Evolutionary conservation across 352 stramenopile species (phyloP).

Genomic region (Globisporangium rhizosaccharum): DNA sequence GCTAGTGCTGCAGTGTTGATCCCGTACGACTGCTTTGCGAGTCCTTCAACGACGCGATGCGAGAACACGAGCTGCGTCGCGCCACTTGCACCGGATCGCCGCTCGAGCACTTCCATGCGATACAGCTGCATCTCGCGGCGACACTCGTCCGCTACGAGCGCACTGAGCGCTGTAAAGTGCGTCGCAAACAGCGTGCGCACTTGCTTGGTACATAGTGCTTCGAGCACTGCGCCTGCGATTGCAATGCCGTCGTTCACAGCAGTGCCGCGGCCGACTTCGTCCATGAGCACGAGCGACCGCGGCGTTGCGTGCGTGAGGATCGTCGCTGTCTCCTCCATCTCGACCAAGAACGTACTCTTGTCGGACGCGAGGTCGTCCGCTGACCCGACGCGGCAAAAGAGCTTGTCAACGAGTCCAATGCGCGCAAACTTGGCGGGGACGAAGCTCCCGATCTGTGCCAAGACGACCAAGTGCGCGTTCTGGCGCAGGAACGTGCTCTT

Average conservation of each 20-base stretch:
- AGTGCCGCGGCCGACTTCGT: slow-evolving; percentile 83
- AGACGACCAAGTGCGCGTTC: slow-evolving; percentile 66
- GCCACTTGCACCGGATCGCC: slow-evolving; percentile 4
- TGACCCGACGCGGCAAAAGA: slow-evolving; percentile 81
- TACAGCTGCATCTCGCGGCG: slow-evolving; percentile 40
- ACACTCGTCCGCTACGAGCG: slow-evolving; percentile 29
- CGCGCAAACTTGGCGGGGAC: slow-evolving; percentile 69
- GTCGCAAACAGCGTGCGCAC: slow-evolving; percentile 77
- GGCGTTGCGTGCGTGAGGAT: slow-evolving; percentile 68
- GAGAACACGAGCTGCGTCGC: slow-evolving; percentile 56
- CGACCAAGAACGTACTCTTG: slow-evolving; percentile 84
- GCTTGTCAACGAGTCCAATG: slow-evolving; percentile 68
- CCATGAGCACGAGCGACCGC: slow-evolving; percentile 84
- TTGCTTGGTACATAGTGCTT: slow-evolving; percentile 52
- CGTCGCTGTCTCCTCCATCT: slow-evolving; percentile 84
- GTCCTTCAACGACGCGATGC: slow-evolving; percentile 62
- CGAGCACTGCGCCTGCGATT: slow-evolving; percentile 74
- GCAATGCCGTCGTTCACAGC: slow-evolving; percentile 71
- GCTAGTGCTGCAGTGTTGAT: slow-evolving; percentile 72
- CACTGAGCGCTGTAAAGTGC: slow-evolving; percentile 70
- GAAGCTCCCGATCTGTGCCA: slow-evolving; percentile 81
- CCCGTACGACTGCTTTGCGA: slow-evolving; percentile 71
- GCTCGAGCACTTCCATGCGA: slow-evolving; percentile 66
- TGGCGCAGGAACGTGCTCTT: slow-evolving; percentile 85
- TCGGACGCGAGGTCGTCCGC: slow-evolving; percentile 75